Base-by-base conservation (phyloP, 2,329 filamentous ascomycete species). In the Teratosphaeria epicoccoides region DNA sequence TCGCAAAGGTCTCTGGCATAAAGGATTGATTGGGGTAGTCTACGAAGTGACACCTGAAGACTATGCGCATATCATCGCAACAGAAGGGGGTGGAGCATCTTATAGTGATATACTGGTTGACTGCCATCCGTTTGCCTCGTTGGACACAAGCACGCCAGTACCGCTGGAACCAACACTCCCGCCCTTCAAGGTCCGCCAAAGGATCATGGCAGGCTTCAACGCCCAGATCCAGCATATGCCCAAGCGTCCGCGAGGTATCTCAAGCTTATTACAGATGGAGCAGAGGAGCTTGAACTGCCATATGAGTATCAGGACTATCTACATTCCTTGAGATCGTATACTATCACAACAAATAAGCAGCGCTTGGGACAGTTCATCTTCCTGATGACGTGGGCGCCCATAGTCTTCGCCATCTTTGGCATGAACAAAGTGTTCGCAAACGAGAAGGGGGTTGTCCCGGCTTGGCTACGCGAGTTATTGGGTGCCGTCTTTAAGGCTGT, bases 1-100 rank as follows among this genome's bases (percentile, higher is more conserved):
- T 57, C 72, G 78, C 60, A 79, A 80, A 61, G 73, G 78, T 49
- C 72, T 71, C 50, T 59, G 57, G 89, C 73, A 82, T 57, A 90
- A 89, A 63, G 87, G 88, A 4, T 77, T 98, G 2, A 80, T 96
- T 40, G 93, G 93, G 23, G 88, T 95, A 14, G 93, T 97, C 3
- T 98, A 98, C 72, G 90, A 97, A 71, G 88, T 97, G 25, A 95
- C 89, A 0, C 73, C 77, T 17, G 69, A 78, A 43, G 93, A 98
- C 71, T 98, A 87, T 66, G 78, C 83, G 6, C 85, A 80, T 54
- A 95, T 98, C 60, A 84, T 97, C 55, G 84, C 84, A 4, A 96
- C 90, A 4, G 93, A 98, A 68, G 91, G 91, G 49, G 90, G 87
- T 26, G 90, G 90, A 17, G 72, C 82, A 2, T 79, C 83, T n/a